Evolutionary conservation across 2,329 filamentous ascomycete species (phyloP).

Genomic region (Elsinoe perseae): DNA sequence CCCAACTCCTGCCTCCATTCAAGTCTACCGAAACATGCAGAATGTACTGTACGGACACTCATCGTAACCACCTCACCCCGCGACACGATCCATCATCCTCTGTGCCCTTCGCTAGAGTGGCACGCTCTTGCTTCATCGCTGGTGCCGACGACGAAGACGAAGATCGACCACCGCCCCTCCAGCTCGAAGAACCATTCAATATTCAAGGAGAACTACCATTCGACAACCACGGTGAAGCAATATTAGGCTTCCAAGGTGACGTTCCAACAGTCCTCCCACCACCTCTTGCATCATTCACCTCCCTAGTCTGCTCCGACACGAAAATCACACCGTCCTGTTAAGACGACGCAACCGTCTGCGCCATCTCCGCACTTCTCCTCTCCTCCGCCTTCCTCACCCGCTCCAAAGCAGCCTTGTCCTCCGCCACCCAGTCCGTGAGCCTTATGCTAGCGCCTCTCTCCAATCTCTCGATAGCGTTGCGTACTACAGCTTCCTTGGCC

Average conservation of each 20-base stretch:
- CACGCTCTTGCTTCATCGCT: no score
- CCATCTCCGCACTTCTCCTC: background rate
- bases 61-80: background rate
- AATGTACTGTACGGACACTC: background rate
- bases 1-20: background rate
- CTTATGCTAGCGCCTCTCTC: background rate
- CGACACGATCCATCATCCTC: background rate
- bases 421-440: background rate
- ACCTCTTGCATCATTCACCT: no score
- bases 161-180: no score
- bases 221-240: no score
- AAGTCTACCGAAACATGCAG: background rate
- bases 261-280: no score
- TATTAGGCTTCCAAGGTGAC: no score
- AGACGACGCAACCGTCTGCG: background rate
- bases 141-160: no score
- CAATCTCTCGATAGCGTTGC: background rate
- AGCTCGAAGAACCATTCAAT: no score
- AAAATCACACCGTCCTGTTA: background rate
- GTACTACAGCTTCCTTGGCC: background rate
- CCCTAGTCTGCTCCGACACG: background rate
- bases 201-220: no score
- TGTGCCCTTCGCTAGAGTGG: no score
- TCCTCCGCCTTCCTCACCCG: background rate
- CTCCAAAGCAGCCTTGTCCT: background rate